Evolutionary conservation across 78 protist species (phyloP), one percentile per base, ranked within the genome.

Genomic region (Dictyostelium intermedium): DNA sequence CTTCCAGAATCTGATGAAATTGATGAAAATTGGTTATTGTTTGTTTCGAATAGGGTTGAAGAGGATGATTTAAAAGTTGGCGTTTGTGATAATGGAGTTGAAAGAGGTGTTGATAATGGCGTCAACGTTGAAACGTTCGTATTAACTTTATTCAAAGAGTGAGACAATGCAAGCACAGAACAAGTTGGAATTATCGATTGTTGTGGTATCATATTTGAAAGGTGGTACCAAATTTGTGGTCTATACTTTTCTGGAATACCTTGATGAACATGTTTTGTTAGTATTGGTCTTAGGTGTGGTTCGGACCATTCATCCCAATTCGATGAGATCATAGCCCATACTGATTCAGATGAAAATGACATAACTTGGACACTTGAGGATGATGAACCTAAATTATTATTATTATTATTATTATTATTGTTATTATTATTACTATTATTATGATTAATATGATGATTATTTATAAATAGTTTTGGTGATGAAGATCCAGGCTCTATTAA

Each of bases 231-330:
- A 43, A 80, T 63, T 3, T 47, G 47, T 23, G 84, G 82, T 41
- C 94, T 53, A 83, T 79, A 70, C 34, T 77, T 69, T 25, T 89
- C 94, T 11, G 94, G 94, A 23, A 89, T 89, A 50, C 94, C 94
- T 50, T 89, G 94, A 39, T 89, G 82, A 14, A 89, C 43, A 47
- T 89, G 73, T 70, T 89, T 89, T 0, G 72, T 89, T 16, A 89
- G 45, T 1, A 32, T 1, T 25, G 94, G 35, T 39, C 82, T 35
- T 23, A 50, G 50, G 69, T 80, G 81, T 4, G 94, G 87, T 41
- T 89, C 87, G 16, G 87, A 63, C 94, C 94, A 89, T 50, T 89
- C 94, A 0, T 80, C 87, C 94, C 94, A 89, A 34, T 89, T 89
- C 20, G 87, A 56, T 25, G 60, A 41, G 27, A 89, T 89, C 85